Conservation (phyloP, 1,284 basidiomycete species). For the Malassezia arunalokei region DNA sequence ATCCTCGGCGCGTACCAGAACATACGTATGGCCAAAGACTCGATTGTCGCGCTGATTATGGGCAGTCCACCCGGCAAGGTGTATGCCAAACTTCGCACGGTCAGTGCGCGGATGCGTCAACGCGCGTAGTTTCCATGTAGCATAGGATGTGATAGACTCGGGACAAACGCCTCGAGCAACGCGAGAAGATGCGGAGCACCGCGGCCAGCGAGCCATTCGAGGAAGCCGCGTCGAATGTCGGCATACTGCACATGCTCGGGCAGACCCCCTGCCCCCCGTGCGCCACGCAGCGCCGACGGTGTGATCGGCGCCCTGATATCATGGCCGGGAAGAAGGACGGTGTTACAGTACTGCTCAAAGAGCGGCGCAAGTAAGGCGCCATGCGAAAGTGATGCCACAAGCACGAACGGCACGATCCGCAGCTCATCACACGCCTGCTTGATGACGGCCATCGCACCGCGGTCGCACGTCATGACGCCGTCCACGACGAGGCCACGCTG, state of each 20-base stretch:
- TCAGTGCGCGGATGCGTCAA: slow-evolving; percentile 85
- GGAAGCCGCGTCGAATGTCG: slow-evolving; percentile 6
- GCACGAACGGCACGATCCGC: slow-evolving; percentile 13
- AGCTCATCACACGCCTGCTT: slow-evolving; percentile 9
- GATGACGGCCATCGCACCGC: not conserved
- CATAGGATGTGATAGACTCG: slow-evolving; percentile 6
- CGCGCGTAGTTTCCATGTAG: slow-evolving; percentile 49
- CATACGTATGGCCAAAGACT: slow-evolving; percentile 91
- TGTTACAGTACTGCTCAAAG: slow-evolving; percentile 10
- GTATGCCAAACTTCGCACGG: slow-evolving; percentile 58
- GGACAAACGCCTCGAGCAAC: slow-evolving; percentile 11
- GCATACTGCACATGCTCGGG: slow-evolving; percentile 8
- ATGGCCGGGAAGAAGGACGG: not conserved
- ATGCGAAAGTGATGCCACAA: slow-evolving; percentile 13
- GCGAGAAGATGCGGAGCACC: slow-evolving; percentile 2
- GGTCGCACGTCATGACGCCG: slow-evolving; percentile 5
- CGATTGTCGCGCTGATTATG: slow-evolving; percentile 84
- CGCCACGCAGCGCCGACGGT: slow-evolving; percentile 13
- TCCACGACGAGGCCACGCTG: slow-evolving; percentile 11
- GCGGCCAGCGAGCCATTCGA: slow-evolving; percentile 7
- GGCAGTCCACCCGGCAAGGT: slow-evolving; percentile 94
- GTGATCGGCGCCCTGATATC: slow-evolving; percentile 11
- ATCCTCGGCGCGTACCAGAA: slow-evolving; percentile 90
- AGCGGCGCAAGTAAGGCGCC: slow-evolving; percentile 13
- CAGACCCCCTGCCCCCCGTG: slow-evolving; percentile 3